Percentiles rank a stretch among this genome's conserved stretches.
Evolutionary conservation across 495 filamentous ascomycete genomes (phyloP).

Genomic region (Pyronema omphalodes): DNA sequence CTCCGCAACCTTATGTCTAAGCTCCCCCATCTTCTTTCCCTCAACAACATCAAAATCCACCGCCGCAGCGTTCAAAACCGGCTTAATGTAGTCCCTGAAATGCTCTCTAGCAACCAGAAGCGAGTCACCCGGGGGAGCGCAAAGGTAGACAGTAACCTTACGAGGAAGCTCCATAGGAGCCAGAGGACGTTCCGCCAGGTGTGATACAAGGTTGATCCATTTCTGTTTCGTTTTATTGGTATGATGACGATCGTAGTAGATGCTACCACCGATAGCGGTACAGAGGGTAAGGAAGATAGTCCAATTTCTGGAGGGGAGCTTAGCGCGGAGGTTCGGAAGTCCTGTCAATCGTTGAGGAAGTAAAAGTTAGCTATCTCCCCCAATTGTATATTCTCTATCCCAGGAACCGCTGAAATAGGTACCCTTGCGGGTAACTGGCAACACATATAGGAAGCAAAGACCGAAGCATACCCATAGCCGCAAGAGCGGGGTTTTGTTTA

Average conservation of each 20-base stretch:
- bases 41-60: constrained; percentile 93
- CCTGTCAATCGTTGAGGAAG: constrained; percentile 26
- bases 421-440: not conserved
- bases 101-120: constrained; percentile 69
- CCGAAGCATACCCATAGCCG: not conserved
- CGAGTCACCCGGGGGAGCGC: constrained; percentile 70
- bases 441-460: not conserved
- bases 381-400: too few species aligned
- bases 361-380: too few species aligned
- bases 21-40: constrained; percentile 71
- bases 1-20: constrained; percentile 66
- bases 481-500: constrained; percentile 1
- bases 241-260: constrained; percentile 80
- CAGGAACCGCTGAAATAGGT: too few species aligned
- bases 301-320: constrained; percentile 93
- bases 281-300: constrained; percentile 77
- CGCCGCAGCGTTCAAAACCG: constrained; percentile 71
- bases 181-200: constrained; percentile 61
- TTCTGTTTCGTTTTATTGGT: constrained; percentile 65
- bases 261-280: constrained; percentile 51
- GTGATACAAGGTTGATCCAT: constrained; percentile 77
- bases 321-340: constrained; percentile 59
- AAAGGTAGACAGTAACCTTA: constrained; percentile 69
- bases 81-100: constrained; percentile 91
- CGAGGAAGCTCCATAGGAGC: constrained; percentile 51